Evolutionary conservation across 2,329 filamentous ascomycete genomes (phyloP).

Genomic region (Epicoccum nigrum): DNA sequence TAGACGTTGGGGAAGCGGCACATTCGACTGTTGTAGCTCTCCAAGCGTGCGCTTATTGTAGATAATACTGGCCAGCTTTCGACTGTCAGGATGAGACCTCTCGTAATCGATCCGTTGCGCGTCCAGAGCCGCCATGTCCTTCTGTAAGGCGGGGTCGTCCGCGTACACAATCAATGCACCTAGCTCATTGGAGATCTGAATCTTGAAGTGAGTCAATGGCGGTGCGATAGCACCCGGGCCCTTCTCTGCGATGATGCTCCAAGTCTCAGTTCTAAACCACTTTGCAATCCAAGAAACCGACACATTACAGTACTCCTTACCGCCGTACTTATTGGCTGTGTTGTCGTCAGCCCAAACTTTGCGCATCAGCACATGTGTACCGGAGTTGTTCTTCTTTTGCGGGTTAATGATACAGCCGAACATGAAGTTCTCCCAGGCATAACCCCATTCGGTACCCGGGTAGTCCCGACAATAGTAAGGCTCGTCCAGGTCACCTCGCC

Average conservation of each 20-base stretch:
- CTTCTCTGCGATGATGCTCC: slow-evolving; percentile 28
- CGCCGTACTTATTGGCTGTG: slow-evolving; percentile 22
- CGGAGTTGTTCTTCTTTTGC: slow-evolving; percentile 23
- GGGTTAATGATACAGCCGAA: slow-evolving; percentile 44
- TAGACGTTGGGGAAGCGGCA: slow-evolving; percentile 20
- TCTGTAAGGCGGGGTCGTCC: slow-evolving; percentile 17
- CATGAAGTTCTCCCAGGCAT: slow-evolving; percentile 47
- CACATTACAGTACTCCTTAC: slow-evolving; percentile 40
- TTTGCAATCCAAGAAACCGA: slow-evolving; percentile 43
- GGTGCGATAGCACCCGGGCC: slow-evolving; percentile 29
- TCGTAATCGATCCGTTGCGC: not conserved
- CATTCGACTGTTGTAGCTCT: slow-evolving; percentile 27
- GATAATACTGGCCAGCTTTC: not conserved
- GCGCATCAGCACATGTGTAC: slow-evolving; percentile 34
- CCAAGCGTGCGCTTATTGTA: slow-evolving; percentile 15
- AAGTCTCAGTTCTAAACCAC: slow-evolving; percentile 46
- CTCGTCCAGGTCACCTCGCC: slow-evolving; percentile 36
- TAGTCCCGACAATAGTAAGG: slow-evolving; percentile 32
- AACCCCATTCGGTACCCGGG: slow-evolving; percentile 41
- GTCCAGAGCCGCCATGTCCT: slow-evolving; percentile 17
- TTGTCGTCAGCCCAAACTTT: slow-evolving; percentile 36
- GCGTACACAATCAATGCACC: slow-evolving; percentile 28
- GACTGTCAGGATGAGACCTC: too few relatives aligned
- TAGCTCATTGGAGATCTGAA: slow-evolving; percentile 19
- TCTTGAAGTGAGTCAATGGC: slow-evolving; percentile 35